Evolutionary conservation across 1,139 yeast species (phyloP), one percentile per base, ranked within the genome.

Genomic region (Chernovozyma aurita): DNA sequence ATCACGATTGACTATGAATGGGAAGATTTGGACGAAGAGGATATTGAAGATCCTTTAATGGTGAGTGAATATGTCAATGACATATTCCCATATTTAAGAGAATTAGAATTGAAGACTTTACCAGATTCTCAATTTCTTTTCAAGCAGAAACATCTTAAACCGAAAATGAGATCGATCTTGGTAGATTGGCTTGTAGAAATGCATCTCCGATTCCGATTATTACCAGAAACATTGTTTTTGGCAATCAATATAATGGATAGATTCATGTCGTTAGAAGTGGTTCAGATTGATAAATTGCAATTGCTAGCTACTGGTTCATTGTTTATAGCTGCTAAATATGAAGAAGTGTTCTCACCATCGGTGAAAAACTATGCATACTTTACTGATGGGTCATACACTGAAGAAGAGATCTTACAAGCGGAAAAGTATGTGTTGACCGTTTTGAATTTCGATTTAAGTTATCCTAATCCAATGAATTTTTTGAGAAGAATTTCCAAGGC

Each of bases 151-250:
- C 84, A 83, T 41, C 70, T 87, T 44, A 80, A 82, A 49, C 94
- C 95, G 49, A 78, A 80, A 48, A 85, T 86, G 85, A 76, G 97
- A 49, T 86, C 88, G 34, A 86, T 90, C 36, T 67, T 92, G 44
- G 92, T 92, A 21, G 96, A 92, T 60, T 92, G 97, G 97, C 71
- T 92, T 55, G 90, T 88, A 24, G 95, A 88, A 56, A 90, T 90
- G 61, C 97, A 92, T 65, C 67, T 80, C 45, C 79, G 88, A 52
- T 90, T 90, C 63, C 75, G 95, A 44, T 66, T 92, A 46, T 68
- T 90, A 35, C 97, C 97, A 3, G 98, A 92, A 61, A 87, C 97
- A 9, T 70, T 92, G 43, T 90, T 81, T 55, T 70, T 92, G 46
- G 90, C 97, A 7, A 83, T 87, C 41, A 92, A 90, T 61, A 70